Evolutionary conservation across 805 yeast species (phyloP).

Genomic region (Schwanniomyces vanrijiae): DNA sequence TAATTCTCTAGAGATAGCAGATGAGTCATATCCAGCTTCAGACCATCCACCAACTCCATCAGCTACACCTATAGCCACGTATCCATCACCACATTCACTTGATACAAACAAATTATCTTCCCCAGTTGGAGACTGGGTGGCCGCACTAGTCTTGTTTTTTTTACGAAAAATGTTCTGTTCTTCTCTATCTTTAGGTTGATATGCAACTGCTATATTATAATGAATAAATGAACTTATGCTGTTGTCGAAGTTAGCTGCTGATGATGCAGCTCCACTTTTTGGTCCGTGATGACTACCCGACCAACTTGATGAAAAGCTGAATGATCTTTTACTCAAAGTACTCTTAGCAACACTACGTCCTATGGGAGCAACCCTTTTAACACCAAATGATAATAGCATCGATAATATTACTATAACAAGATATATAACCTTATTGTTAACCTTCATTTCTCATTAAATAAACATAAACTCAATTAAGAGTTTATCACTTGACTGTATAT

Average conservation of each 20-base stretch:
- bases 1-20: constrained; percentile 80
- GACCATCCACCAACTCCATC: constrained; percentile 99
- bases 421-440: constrained; percentile 8
- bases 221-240: constrained; percentile 25
- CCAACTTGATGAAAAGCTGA: constrained; percentile 22
- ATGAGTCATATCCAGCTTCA: constrained; percentile 85
- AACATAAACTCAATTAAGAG: neutral
- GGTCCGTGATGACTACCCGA: constrained; percentile 9
- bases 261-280: constrained; percentile 13
- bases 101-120: constrained; percentile 72
- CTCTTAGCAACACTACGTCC: constrained; percentile 9
- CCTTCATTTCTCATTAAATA: constrained; percentile 1
- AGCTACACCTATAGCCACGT: constrained; percentile 72
- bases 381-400: constrained; percentile 18
- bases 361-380: constrained; percentile 11
- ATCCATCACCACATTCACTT: constrained; percentile 32
- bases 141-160: constrained; percentile 31
- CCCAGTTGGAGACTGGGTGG: constrained; percentile 59
- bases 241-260: constrained; percentile 16
- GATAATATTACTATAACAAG: constrained; percentile 14
- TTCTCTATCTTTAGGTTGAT: constrained; percentile 67
- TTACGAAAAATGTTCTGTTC: constrained; percentile 47
- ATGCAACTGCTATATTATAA: constrained; percentile 66
- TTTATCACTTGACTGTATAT: neutral
- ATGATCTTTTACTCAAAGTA: constrained; percentile 12